These are phyloP conservation scores for Gracilaria caudata DNA, from an alignment of 23 red algal genomes.

Conservation along the genomic window DNA sequence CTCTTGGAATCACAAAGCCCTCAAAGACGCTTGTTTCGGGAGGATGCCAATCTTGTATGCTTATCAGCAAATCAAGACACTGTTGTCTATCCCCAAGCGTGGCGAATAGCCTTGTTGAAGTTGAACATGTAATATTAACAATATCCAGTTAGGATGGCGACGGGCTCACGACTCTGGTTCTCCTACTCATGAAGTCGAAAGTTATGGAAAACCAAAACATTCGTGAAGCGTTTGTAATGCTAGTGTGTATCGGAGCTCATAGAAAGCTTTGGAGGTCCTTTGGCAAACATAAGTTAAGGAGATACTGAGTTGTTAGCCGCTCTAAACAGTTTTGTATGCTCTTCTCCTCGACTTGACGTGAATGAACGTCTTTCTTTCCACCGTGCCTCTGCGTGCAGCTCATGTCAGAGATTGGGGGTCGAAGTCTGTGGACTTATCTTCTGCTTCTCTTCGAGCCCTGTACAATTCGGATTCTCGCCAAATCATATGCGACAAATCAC, in stretches of 20 bases:
- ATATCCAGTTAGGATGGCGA: background rate
- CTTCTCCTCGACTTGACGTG: background rate
- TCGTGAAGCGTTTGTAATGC: background rate
- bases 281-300: too few relatives aligned
- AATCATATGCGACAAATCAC: background rate
- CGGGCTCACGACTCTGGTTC: background rate
- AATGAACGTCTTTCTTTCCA: background rate
- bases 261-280: too few relatives aligned
- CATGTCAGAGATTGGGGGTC: background rate
- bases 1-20: too few relatives aligned
- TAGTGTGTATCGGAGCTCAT: too few relatives aligned
- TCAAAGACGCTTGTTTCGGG: too few relatives aligned
- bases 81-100: too few relatives aligned
- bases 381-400: background rate
- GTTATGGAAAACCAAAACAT: background rate
- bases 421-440: background rate
- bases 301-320: too few relatives aligned
- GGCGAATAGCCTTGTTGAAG: too few relatives aligned
- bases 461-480: conserved; percentile 12
- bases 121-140: too few relatives aligned
- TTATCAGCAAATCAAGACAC: too few relatives aligned
- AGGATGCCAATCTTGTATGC: too few relatives aligned
- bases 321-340: background rate
- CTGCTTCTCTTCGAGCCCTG: conserved; percentile 10
- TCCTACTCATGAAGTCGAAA: background rate